Evolutionary conservation across 441 rosid genomes (phyloP).

Genomic region (Erodium trifolium): DNA sequence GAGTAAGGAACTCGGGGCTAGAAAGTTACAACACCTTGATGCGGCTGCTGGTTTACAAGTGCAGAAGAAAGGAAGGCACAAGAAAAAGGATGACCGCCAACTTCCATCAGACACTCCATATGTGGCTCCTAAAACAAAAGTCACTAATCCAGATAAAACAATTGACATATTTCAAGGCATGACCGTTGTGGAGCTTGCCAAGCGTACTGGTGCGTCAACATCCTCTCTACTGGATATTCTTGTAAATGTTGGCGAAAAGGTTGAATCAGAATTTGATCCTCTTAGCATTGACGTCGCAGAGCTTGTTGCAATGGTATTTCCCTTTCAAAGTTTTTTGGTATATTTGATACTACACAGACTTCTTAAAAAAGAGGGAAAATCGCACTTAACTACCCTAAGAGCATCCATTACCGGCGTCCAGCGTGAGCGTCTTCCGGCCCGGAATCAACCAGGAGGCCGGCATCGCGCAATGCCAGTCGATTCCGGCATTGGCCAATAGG

Average conservation of each 20-base stretch:
- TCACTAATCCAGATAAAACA: constrained; percentile 47
- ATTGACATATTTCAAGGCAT: constrained; percentile 81
- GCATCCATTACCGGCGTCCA: no score
- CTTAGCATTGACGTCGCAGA: constrained; percentile 77
- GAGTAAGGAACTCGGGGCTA: constrained; percentile 41
- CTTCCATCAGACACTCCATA: constrained; percentile 75
- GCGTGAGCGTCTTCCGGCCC: no score
- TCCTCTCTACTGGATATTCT: constrained; percentile 61
- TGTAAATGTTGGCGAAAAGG: constrained; percentile 68
- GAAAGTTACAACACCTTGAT: constrained; percentile 35
- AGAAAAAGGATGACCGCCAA: constrained; percentile 36
- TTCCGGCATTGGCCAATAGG: no score
- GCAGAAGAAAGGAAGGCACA: constrained; percentile 57
- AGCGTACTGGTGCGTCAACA: constrained; percentile 51
- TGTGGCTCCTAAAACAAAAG: constrained; percentile 52
- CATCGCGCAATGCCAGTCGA: no score
- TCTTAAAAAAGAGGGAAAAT: no score
- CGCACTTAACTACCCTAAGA: no score
- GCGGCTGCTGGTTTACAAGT: constrained; percentile 34
- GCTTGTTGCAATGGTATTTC: constrained; percentile 74
- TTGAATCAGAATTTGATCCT: constrained; percentile 65
- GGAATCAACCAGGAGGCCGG: no score
- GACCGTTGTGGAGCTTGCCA: constrained; percentile 68
- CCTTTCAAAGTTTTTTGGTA: constrained; percentile 3
- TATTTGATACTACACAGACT: background rate